A percentile compares a stretch with the other conserved stretches of the same genome.
These are phyloP conservation scores for Claviceps sp. DNA, from an alignment of 2,329 filamentous ascomycete species.

Conservation along the genomic window DNA sequence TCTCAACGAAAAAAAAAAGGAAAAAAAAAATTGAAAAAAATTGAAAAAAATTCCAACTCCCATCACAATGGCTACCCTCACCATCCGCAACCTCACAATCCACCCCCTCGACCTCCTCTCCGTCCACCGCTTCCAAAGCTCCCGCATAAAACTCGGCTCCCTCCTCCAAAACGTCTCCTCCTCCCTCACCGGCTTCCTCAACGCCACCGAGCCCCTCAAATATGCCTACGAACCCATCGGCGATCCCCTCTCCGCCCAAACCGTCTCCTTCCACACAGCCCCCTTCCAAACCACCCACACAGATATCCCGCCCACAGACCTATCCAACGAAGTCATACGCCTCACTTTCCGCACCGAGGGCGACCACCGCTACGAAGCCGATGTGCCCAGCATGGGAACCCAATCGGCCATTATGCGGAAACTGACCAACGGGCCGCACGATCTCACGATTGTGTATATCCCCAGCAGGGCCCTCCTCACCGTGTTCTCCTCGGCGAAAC, in stretches of 20 bases:
- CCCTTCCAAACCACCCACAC: constrained; percentile 50
- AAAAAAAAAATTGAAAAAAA: too few relatives aligned
- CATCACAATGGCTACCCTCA: constrained; percentile 39
- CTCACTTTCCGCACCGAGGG: constrained; percentile 55
- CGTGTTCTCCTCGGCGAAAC: constrained; percentile 57
- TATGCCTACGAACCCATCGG: constrained; percentile 32
- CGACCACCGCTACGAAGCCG: constrained; percentile 48
- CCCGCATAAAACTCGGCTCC: constrained; percentile 27
- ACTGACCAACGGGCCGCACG: constrained; percentile 34
- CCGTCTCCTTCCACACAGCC: constrained; percentile 48
- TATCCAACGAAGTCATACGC: constrained; percentile 53
- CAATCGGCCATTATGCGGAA: constrained; percentile 48
- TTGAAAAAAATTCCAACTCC: neutral
- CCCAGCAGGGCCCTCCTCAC: constrained; percentile 39
- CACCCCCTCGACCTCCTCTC: constrained; percentile 58
- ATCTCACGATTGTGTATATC: constrained; percentile 56
- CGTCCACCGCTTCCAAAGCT: constrained; percentile 58
- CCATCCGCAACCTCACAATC: constrained; percentile 70
- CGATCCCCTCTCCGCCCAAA: constrained; percentile 45
- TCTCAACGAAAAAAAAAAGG: neutral
- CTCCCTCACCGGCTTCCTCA: constrained; percentile 30
- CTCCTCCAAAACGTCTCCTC: constrained; percentile 32
- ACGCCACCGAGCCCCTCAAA: constrained; percentile 22
- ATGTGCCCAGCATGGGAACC: constrained; percentile 49
- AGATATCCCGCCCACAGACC: constrained; percentile 45